A percentile compares a stretch with the other conserved stretches of the same genome.
Conservation (phyloP, 2,329 filamentous ascomycete species). For the Thermothelomyces thermophilus region DNA sequence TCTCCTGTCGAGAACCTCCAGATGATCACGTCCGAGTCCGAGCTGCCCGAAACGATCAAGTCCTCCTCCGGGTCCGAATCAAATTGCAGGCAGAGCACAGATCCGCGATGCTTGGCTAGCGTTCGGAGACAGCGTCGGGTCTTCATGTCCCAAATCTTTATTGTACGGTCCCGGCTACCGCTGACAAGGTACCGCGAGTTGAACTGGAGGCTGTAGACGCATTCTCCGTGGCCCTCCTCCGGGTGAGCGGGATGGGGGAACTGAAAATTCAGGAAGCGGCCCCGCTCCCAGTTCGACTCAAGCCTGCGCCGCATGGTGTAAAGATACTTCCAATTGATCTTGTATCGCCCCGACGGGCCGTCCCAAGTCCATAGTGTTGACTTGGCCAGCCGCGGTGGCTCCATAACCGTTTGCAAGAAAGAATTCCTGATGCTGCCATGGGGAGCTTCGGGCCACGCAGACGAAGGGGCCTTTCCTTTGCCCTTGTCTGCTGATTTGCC, state of each 20-base stretch:
- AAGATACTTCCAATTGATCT: slow-evolving; percentile 86
- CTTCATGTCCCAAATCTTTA: slow-evolving; percentile 85
- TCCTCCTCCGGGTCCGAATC: slow-evolving; percentile 83
- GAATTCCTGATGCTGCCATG: slow-evolving; percentile 16
- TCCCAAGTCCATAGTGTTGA: slow-evolving; percentile 49
- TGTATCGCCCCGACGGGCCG: slow-evolving; percentile 42
- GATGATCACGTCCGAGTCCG: slow-evolving; percentile 81
- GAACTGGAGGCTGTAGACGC: slow-evolving; percentile 92
- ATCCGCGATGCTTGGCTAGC: slow-evolving; percentile 70
- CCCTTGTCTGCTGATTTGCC: slow-evolving; percentile 29
- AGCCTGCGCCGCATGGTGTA: slow-evolving; percentile 81
- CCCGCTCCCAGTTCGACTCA: slow-evolving; percentile 86
- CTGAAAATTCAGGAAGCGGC: slow-evolving; percentile 78
- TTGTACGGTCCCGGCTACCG: slow-evolving; percentile 80
- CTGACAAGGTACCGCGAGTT: slow-evolving; percentile 81
- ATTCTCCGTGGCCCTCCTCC: slow-evolving; percentile 81
- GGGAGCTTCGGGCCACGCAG: slow-evolving; percentile 6
- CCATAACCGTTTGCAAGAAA: slow-evolving; percentile 27
- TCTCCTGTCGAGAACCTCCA: slow-evolving; percentile 92
- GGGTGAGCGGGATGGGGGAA: slow-evolving; percentile 76
- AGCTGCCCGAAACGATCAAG: slow-evolving; percentile 90
- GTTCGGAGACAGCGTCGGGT: slow-evolving; percentile 68
- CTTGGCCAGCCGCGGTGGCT: slow-evolving; percentile 31
- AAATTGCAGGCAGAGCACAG: slow-evolving; percentile 91
- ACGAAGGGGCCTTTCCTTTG: slow-evolving; percentile 27